These are phyloP conservation scores for Botrytis deweyae DNA, from an alignment of 2,329 filamentous ascomycete genomes.

Conservation along the genomic window DNA sequence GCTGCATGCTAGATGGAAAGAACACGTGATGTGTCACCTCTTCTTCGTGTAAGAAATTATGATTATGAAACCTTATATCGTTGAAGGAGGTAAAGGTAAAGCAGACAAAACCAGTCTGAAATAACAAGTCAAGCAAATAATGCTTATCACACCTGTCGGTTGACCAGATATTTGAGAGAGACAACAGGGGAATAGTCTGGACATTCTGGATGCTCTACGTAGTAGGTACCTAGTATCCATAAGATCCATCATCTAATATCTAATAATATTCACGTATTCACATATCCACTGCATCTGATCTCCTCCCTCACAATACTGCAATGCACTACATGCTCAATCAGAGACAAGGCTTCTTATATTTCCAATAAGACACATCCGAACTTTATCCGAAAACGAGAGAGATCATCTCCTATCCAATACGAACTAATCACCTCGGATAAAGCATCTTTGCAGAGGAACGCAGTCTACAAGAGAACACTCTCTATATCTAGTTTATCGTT, in stretches of 20 bases:
- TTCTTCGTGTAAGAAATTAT: background rate
- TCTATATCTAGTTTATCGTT: background rate
- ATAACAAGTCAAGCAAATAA: background rate
- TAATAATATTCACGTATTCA: background rate
- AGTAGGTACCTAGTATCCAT: background rate
- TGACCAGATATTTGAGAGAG: background rate
- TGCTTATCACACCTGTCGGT: background rate
- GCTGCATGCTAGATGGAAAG: background rate
- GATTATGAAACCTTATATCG: no score
- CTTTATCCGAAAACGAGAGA: conserved; percentile 4
- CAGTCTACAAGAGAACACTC: background rate
- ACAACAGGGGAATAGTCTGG: background rate
- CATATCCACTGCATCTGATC: background rate
- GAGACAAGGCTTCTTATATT: background rate
- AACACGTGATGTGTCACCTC: background rate
- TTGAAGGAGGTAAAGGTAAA: background rate
- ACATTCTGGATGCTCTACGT: background rate
- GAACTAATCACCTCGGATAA: background rate
- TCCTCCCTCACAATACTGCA: background rate
- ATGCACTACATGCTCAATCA: background rate
- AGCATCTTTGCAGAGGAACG: background rate
- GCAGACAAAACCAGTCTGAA: background rate
- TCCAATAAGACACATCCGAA: background rate
- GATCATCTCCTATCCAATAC: background rate
- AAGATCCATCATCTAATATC: background rate